Percentiles rank a stretch among this genome's conserved stretches.
Conservation (phyloP, 225 moss, liverwort and hornwort genomes). For the Sphagnum tenellum region DNA sequence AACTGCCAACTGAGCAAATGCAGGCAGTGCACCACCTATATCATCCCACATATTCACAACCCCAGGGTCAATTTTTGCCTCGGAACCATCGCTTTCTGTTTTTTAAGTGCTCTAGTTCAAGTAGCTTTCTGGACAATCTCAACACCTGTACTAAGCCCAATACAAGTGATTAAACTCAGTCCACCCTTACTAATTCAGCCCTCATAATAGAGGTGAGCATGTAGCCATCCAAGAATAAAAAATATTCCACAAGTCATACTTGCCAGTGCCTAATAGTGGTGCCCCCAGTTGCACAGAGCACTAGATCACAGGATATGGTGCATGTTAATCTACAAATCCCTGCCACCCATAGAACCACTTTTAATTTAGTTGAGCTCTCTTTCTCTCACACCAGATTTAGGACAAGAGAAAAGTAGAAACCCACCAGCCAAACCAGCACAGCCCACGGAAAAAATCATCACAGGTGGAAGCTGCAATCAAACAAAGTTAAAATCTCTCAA, state of each 20-base stretch:
- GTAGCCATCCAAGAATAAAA: not conserved
- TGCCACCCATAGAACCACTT: not conserved
- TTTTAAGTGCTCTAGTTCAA: no score
- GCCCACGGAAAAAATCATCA: conserved; percentile 80
- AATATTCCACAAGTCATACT: not conserved
- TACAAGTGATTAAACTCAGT: no score
- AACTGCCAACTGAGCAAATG: conserved; percentile 88
- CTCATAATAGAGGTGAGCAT: not conserved
- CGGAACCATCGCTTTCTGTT: no score
- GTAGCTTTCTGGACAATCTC: no score
- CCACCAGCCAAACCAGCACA: conserved; percentile 89
- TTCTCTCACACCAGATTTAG: not conserved
- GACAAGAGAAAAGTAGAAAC: not conserved
- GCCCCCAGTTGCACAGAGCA: not conserved
- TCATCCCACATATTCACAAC: conserved; percentile 2
- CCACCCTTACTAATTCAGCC: no score
- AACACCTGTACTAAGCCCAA: not conserved
- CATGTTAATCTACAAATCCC: not conserved
- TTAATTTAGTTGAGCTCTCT: not conserved
- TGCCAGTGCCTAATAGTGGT: not conserved
- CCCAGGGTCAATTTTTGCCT: no score
- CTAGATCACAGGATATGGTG: no score
- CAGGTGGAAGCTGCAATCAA: conserved; percentile 77
- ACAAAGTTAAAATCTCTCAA: not conserved
- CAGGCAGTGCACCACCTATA: conserved; percentile 87